Evolutionary conservation across 805 yeast genomes (phyloP).

Genomic region (Candida takata): DNA sequence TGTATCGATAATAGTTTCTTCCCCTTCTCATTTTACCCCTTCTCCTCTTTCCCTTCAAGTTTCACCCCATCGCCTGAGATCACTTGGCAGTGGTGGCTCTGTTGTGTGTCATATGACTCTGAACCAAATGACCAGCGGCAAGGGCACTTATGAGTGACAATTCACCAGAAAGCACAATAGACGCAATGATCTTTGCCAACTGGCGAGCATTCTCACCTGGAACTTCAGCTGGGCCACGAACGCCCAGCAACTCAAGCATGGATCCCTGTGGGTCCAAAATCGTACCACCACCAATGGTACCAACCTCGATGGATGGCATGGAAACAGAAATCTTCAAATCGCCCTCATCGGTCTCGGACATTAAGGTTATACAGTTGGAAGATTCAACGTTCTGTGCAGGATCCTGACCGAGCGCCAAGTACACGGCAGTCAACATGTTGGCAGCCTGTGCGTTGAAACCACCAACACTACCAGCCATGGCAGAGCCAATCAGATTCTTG

Average conservation of each 20-base stretch:
- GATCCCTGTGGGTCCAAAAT: constrained; percentile 95
- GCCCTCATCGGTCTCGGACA: constrained; percentile 72
- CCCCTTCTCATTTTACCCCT: background rate
- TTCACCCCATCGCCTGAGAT: background rate
- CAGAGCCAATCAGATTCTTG: constrained; percentile 92
- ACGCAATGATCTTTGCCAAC: constrained; percentile 86
- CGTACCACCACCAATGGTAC: constrained; percentile 99
- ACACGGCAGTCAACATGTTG: constrained; percentile 90
- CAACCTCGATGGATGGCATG: constrained; percentile 98
- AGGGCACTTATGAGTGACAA: constrained; percentile 90
- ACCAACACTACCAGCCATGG: constrained; percentile 97
- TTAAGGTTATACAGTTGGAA: constrained; percentile 93
- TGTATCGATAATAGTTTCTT: background rate
- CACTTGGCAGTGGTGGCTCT: constrained; percentile 36
- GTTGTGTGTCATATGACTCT: constrained; percentile 95
- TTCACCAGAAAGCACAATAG: constrained; percentile 94
- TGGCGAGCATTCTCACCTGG: constrained; percentile 96
- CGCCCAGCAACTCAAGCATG: constrained; percentile 90
- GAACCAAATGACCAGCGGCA: constrained; percentile 97
- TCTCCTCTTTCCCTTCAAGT: background rate
- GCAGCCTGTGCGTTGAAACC: constrained; percentile 99
- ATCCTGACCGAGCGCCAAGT: constrained; percentile 94
- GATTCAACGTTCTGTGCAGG: constrained; percentile 99
- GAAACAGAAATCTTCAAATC: constrained; percentile 90
- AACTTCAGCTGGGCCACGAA: constrained; percentile 85